Base-by-base conservation (phyloP, 371 early-diverging fungal species). In the Circinella minor region DNA sequence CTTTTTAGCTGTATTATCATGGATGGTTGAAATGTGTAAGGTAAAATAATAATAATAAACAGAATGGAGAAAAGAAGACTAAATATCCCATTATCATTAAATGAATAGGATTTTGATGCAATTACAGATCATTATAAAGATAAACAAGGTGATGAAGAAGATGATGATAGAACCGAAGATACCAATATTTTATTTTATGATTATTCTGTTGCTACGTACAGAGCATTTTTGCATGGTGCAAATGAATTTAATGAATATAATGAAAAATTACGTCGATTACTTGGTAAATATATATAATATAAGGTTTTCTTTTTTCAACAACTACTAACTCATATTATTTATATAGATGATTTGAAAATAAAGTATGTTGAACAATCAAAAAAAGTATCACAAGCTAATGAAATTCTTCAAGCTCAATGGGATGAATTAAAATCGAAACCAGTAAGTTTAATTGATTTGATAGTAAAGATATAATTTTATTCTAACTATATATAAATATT, bases 1-100 rank as follows among this genome's bases (percentile, higher is more conserved):
- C 5, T 85, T 97, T 48, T 79, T 99, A 51, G 97, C 93, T 5
- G 88, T 95, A 81, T 80, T 98, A 10, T 79, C 86, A 9, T 99
- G 99, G 99, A 80, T 99, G 83, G 49, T 49, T 36, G 55, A 65
- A 14, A 36, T 65, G 55, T 65, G 65, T n/a, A 46, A 65, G 54
- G 65, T 65, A 36, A 48, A 10, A 43, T 11, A 43, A 43, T 9
- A 43, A 43, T 43, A 43, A 43, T 11, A 3, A n/a, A n/a, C n/a
- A 11, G 43, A 43, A 1, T 9, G 43, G 43, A 43, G 1, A 36
- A 14, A n/a, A 18, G 27, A 2, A 15, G 39, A 39, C 6, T 17
- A 15, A 8, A 39, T 18, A 17, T 15, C 36, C n/a, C n/a, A n/a
- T n/a, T n/a, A n/a, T n/a, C n/a, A n/a, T n/a, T n/a, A 11, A 10